Evolutionary conservation across 805 yeast genomes (phyloP), one percentile per base, ranked within the genome.

Genomic region (Candida suzukii): DNA sequence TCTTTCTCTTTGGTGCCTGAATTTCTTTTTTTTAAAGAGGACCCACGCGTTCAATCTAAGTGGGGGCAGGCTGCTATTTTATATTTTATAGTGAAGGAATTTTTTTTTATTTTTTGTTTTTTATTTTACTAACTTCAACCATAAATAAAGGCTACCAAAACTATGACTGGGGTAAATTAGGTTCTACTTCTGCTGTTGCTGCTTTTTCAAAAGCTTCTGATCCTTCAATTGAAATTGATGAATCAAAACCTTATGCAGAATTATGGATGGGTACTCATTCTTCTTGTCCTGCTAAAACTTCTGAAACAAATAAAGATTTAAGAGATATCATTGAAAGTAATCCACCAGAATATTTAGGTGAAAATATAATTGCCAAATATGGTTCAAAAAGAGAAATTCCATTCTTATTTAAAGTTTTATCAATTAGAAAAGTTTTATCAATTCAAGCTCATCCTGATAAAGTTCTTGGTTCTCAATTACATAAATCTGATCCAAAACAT

Each of bases 231-330:
- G 57, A 56, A 17, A 74, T 88, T 41, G 87, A 84, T 49, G 90
- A 83, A 53, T 40, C 70, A 30, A 77, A 80, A 56, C 98, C 99
- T 11, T 93, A 93, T 58, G 99, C 99, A 16, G 99, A 93, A 63
- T 71, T 93, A 51, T 93, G 99, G 99, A 93, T 93, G 99, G 99
- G 99, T 31, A 88, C 98, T 21, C 99, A 93, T 60, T 91, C 95
- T 40, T 84, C 84, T 36, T 88, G 84, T 12, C 96, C 98, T 24
- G 83, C 96, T 17, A 64, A 64, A 37, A 73, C 76, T 38, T 71
- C 73, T 21, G 74, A 66, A 22, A 62, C 68, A 17, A 81, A 81
- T 26, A 66, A 73, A 50, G 36, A 38, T n/a, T 71, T 93, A 59
- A 71, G 88, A 46, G 84, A 85, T 17, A 58, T 86, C 29, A 76